A percentile compares a stretch with the other conserved stretches of the same genome.
phyloP scores from a whole-genome alignment of 345 rosid genomes.

The Eucalyptus erythrocorys region DNA sequence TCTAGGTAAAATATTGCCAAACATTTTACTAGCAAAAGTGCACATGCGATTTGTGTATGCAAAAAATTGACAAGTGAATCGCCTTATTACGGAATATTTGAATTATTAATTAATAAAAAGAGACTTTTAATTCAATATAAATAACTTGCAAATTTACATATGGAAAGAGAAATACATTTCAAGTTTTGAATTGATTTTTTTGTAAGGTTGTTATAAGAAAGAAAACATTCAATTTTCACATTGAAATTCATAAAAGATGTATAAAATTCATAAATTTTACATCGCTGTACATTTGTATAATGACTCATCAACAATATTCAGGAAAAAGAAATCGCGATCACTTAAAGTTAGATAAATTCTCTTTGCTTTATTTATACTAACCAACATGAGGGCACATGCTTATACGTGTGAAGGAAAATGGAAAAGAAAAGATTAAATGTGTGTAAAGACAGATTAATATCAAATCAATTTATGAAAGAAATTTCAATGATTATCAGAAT shows the following conservation, averaged over 20 bases:
- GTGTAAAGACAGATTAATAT: no score
- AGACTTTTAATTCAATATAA: no score
- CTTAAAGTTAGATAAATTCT: no score
- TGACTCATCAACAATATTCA: neutral
- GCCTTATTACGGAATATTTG: fast-evolving
- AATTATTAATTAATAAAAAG: no score
- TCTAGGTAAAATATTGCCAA: neutral
- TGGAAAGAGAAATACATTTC: no score
- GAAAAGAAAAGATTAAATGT: neutral
- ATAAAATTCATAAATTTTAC: no score
- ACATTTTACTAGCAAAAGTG: neutral
- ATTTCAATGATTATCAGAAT: neutral
- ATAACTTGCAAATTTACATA: no score
- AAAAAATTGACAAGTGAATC: neutral
- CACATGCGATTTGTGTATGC: neutral
- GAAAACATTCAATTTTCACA: no score
- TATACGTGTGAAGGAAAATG: neutral
- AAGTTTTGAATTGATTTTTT: no score
- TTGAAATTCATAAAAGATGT: no score
- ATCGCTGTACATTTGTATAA: no score
- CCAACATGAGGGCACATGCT: neutral
- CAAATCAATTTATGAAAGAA: neutral
- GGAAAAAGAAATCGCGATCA: neutral
- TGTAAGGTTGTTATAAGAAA: no score
- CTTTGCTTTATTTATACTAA: neutral